Evolutionary conservation across 2,329 filamentous ascomycete species (phyloP).

Genomic region (Neonectria neomacrospora): DNA sequence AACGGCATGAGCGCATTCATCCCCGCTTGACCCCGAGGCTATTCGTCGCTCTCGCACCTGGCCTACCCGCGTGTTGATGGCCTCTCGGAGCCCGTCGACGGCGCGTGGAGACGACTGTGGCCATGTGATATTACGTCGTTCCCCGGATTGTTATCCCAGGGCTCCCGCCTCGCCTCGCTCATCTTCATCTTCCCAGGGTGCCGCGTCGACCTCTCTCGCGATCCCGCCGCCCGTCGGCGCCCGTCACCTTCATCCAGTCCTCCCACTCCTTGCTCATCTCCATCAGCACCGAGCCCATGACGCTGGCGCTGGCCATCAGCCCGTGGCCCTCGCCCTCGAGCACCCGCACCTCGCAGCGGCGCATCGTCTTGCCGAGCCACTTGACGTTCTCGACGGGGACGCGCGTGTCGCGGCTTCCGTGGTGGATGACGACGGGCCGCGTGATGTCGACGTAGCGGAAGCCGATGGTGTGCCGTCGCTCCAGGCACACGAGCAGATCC

Average conservation of each 20-base stretch:
- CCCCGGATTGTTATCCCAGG: neutral
- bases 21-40: neutral
- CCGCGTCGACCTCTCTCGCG: conserved; percentile 47
- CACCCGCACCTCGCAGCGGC: conserved; percentile 88
- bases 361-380: conserved; percentile 96
- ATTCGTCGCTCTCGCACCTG: neutral
- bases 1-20: conserved; percentile 25
- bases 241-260: conserved; percentile 78
- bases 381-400: conserved; percentile 95
- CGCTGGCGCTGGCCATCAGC: conserved; percentile 90
- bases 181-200: conserved; percentile 36
- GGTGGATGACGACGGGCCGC: conserved; percentile 90
- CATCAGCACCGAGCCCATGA: conserved; percentile 94
- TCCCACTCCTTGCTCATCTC: conserved; percentile 97
- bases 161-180: neutral
- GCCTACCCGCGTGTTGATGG: neutral
- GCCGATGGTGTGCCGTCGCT: conserved; percentile 89
- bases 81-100: neutral
- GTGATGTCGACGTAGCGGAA: conserved; percentile 98
- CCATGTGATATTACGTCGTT: neutral
- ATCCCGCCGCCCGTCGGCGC: conserved; percentile 51
- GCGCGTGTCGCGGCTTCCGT: conserved; percentile 88
- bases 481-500: conserved; percentile 90
- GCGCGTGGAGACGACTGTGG: neutral
- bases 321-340: conserved; percentile 94